phyloP scores from a whole-genome alignment of 1,284 basidiomycete species.

The Pascua sp. region DNA sequence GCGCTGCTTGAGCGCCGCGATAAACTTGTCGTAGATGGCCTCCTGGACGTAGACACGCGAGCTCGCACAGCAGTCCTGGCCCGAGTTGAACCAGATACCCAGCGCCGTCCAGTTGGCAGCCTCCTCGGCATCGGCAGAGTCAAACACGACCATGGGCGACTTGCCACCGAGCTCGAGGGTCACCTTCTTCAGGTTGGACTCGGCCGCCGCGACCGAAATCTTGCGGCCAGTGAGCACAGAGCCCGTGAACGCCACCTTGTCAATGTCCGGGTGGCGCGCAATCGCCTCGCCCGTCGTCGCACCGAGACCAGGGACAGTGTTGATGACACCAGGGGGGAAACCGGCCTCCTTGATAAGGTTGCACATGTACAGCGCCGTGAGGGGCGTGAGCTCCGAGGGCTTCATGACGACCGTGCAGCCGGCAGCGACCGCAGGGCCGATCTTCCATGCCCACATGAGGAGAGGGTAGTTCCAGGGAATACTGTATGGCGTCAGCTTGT shows the following conservation, averaged over 20 bases:
- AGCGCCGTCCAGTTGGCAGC: constrained; percentile 57
- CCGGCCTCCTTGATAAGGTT: constrained; percentile 52
- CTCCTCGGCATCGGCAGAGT: constrained; percentile 61
- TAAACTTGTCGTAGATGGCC: constrained; percentile 73
- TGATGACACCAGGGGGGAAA: constrained; percentile 86
- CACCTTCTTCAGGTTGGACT: constrained; percentile 75
- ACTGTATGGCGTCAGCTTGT: constrained; percentile 48
- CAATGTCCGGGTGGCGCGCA: constrained; percentile 68
- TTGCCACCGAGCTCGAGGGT: constrained; percentile 57
- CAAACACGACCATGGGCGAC: constrained; percentile 52
- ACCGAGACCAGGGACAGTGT: constrained; percentile 80
- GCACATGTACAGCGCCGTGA: constrained; percentile 69
- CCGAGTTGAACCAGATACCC: constrained; percentile 39
- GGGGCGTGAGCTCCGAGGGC: constrained; percentile 84
- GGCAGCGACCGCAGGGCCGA: constrained; percentile 81
- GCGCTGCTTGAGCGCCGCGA: constrained; percentile 63
- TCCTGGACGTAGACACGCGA: constrained; percentile 68
- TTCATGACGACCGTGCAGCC: constrained; percentile 52
- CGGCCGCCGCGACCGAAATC: constrained; percentile 77
- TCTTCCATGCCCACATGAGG: constrained; percentile 88
- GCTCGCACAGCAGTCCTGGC: constrained; percentile 47
- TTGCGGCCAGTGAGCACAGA: constrained; percentile 74
- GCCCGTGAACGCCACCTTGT: constrained; percentile 62
- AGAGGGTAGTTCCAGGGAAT: constrained; percentile 93
- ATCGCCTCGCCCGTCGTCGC: constrained; percentile 78